These are phyloP conservation scores for Gaultheria prostrata DNA, from an alignment of 148 eudicot species.

Conservation along the genomic window DNA sequence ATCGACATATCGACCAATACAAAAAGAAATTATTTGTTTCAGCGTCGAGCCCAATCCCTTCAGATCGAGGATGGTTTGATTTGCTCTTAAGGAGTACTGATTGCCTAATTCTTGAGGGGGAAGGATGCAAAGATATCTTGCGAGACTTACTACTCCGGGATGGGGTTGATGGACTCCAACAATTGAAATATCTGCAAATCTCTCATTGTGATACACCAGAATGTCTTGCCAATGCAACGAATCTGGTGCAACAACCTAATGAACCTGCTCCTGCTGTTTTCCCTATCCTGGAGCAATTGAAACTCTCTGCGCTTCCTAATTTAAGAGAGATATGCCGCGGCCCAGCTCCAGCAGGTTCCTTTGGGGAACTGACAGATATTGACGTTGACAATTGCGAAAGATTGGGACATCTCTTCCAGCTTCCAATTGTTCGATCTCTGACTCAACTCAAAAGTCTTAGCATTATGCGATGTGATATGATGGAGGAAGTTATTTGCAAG, in stretches of 20 bases:
- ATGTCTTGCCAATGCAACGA: background rate
- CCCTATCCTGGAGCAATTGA: background rate
- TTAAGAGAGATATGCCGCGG: background rate
- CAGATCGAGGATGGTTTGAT: background rate
- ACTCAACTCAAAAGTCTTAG: background rate
- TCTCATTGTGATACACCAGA: conserved; percentile 8
- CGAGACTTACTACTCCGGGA: background rate
- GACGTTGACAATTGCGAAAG: background rate
- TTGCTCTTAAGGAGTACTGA: background rate
- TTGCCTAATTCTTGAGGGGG: background rate
- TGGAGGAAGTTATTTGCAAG: conserved; percentile 13
- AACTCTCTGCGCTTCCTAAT: conserved; percentile 14
- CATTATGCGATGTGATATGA: background rate
- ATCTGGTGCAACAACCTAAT: background rate
- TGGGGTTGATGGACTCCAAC: conserved; percentile 20
- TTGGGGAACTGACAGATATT: conserved; percentile 5
- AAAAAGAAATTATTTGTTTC: background rate
- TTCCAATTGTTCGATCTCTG: background rate
- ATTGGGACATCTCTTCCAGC: conserved; percentile 5
- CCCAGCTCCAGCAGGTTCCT: background rate
- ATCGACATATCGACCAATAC: background rate
- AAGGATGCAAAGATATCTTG: background rate
- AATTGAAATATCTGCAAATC: background rate
- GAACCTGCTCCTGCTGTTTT: background rate
- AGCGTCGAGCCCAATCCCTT: background rate